A percentile compares a stretch with the other conserved stretches of the same genome.
phyloP scores from a whole-genome alignment of 176 grass and related monocot species.

The Avena insularis region DNA sequence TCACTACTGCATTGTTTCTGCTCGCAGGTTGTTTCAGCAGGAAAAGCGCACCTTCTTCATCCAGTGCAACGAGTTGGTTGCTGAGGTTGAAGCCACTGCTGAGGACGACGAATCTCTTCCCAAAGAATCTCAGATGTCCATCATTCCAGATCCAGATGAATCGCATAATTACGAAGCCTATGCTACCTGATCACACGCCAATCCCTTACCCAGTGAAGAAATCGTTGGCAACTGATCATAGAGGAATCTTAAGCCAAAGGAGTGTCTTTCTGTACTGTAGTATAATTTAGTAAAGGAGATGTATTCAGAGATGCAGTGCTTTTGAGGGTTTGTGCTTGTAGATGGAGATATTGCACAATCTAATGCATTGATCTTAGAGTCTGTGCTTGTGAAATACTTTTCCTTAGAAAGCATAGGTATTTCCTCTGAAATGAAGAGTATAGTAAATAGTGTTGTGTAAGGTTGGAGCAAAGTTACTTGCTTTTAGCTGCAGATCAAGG shows the following conservation, averaged over 20 bases:
- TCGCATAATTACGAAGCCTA: slow-evolving; percentile 49
- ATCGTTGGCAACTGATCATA: neutral
- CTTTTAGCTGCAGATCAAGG: neutral
- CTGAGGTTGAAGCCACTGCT: slow-evolving; percentile 27
- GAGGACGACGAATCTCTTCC: slow-evolving; percentile 50
- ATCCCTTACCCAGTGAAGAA: slow-evolving; percentile 8
- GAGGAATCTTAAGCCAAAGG: neutral
- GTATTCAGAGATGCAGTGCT: neutral
- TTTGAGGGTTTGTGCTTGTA: no score
- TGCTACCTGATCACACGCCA: slow-evolving; percentile 38
- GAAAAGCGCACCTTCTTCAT: slow-evolving; percentile 76
- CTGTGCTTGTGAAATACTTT: neutral
- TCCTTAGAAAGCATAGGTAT: neutral
- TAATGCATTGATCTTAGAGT: neutral
- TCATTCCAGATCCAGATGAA: slow-evolving; percentile 53
- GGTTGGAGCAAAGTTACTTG: neutral
- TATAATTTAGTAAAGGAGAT: neutral
- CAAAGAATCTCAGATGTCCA: slow-evolving; percentile 54
- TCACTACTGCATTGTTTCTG: neutral
- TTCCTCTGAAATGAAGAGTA: neutral
- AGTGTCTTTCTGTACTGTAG: neutral
- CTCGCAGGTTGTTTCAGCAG: slow-evolving; percentile 79
- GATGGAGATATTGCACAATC: neutral
- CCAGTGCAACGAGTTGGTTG: slow-evolving; percentile 69
- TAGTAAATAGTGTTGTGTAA: neutral